Conservation (phyloP, 2,329 filamentous ascomycete genomes). For the Monilinia polystroma region DNA sequence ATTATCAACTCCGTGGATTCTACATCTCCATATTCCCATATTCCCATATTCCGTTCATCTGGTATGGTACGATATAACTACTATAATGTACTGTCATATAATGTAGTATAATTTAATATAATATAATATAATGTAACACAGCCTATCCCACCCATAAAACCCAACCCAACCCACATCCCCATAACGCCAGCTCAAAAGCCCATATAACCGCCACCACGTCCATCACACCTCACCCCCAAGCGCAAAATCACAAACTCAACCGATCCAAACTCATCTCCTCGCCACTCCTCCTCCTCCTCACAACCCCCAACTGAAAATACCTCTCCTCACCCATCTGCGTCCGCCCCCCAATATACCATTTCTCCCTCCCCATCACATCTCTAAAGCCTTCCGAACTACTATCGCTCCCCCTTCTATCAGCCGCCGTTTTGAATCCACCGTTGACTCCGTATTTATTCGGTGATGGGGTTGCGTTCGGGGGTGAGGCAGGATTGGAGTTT, state of each 20-base stretch:
- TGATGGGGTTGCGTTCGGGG: not conserved
- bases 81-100: no score
- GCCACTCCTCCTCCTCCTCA: conserved; percentile 69
- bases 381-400: conserved; percentile 74
- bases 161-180: not conserved
- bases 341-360: conserved; percentile 78
- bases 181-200: not conserved
- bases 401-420: conserved; percentile 60
- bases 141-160: no score
- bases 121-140: no score
- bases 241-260: conserved; percentile 61
- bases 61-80: no score
- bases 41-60: no score
- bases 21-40: no score
- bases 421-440: not conserved
- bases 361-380: conserved; percentile 69
- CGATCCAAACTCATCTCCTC: conserved; percentile 74
- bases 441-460: not conserved
- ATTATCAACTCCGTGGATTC: no score
- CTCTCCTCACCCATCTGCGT: conserved; percentile 75
- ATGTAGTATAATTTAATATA: no score
- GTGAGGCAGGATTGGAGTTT: not conserved
- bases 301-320: conserved; percentile 78
- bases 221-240: no score
- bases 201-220: no score